Conservation (phyloP, 2,329 filamentous ascomycete genomes). For the Trichoderma polysporum region DNA sequence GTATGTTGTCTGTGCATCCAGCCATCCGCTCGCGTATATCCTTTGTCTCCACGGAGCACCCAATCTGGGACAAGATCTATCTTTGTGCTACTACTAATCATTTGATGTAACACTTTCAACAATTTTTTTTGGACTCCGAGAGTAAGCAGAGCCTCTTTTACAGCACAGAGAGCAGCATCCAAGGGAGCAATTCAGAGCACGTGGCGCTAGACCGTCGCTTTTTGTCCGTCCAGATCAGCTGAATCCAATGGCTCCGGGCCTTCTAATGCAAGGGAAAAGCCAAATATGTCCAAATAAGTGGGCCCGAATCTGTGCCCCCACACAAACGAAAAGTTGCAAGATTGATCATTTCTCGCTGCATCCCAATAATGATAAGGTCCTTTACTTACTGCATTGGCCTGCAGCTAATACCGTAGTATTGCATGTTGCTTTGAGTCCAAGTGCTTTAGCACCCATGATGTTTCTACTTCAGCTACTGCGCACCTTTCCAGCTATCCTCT, state of each 20-base stretch:
- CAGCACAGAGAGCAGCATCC: neutral
- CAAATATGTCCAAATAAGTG: neutral
- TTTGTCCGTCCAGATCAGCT: neutral
- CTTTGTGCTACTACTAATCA: neutral
- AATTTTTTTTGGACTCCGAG: neutral
- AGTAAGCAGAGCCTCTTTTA: neutral
- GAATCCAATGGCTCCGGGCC: neutral
- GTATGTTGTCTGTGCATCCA: neutral
- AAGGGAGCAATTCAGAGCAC: neutral
- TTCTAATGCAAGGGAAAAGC: conserved; percentile 17
- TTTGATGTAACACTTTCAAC: neutral
- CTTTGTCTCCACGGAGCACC: neutral
- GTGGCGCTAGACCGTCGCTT: neutral
- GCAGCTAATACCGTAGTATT: neutral
- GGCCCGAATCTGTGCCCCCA: neutral
- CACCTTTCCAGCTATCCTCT: no score
- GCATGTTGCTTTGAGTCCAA: no score
- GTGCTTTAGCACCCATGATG: no score
- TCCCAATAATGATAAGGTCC: neutral
- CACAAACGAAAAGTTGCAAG: neutral
- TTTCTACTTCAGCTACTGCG: no score
- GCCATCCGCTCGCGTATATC: neutral
- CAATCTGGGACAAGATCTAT: neutral
- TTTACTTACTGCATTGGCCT: no score
- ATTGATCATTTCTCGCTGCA: neutral